phyloP scores from a whole-genome alignment of 768 basidiomycete species.

The Mycena vulgaris region DNA sequence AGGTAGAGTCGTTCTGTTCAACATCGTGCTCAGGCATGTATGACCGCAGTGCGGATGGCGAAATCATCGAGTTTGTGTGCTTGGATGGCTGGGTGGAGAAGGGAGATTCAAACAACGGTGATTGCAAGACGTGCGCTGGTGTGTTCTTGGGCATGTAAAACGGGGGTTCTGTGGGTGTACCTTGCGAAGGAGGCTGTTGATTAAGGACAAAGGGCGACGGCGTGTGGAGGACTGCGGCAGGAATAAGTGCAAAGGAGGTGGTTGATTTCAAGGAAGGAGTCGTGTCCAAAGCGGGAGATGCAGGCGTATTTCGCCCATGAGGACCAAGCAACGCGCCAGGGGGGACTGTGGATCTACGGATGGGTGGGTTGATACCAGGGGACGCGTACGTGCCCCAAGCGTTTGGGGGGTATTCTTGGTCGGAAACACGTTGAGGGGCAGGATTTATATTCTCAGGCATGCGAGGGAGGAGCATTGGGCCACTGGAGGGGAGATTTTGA shows the following conservation, averaged over 20 bases:
- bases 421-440: not conserved
- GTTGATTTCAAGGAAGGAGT: not conserved
- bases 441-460: constrained; percentile 1
- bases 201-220: not conserved
- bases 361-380: not conserved
- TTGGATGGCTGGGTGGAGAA: not conserved
- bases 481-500: not conserved
- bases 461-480: constrained; percentile 12
- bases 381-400: not conserved
- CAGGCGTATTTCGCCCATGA: not conserved
- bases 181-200: not conserved
- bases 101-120: constrained; percentile 6
- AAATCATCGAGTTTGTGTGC: constrained; percentile 2
- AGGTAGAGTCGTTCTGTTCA: not conserved
- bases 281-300: not conserved
- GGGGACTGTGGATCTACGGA: not conserved
- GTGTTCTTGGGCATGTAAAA: not conserved
- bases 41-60: constrained; percentile 6
- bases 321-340: not conserved
- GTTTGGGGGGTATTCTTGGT: not conserved
- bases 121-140: not conserved
- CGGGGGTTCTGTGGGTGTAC: not conserved
- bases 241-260: not conserved
- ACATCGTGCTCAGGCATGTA: constrained; percentile 6
- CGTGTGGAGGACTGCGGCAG: not conserved